Base-by-base conservation (phyloP, 164 flowering plant genomes). In the grape (Vitis vinifera) region DNA sequence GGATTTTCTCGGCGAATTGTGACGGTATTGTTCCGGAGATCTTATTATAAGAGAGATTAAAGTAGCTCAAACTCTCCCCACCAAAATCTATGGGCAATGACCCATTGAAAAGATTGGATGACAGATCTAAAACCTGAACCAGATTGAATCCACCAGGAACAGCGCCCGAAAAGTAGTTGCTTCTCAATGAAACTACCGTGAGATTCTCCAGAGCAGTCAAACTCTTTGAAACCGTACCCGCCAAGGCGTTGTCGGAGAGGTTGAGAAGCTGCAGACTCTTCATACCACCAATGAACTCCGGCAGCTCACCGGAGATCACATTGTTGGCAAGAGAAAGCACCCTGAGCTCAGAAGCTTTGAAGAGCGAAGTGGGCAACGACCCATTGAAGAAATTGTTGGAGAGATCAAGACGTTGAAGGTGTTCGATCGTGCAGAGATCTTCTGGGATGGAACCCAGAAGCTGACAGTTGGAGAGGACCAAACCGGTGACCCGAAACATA, bases 41-140 rank as follows among this genome's bases (percentile, higher is more conserved):
- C 58, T 79, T 85, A 62, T 92, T 92, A 71, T 77, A 78, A 1
- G 97, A 92, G 51, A 89, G 71, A 55, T 90, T 91, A 81, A 96
- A 73, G 87, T 82, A 86, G 5, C 67, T 66, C 59, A 93, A 67
- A 53, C 51, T 77, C 4, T 69, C 74, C 0, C 90, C 92, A 10
- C 84, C 83, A 57, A 93, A 86, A 62, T 77, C 83, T 4, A 60
- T 4, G 9, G 94, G 91, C 51, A 93, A 62, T 4, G 95, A 81
- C 9, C 91, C 92, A 52, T 87, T 87, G 3, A 93, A 65, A 50
- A 81, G 51, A 68, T 87, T 89, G 0, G 87, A 81, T 5, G 91
- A 89, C 52, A 89, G 76, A 71, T 89, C 93, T 11, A 89, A 62
- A 1, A 85, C 79, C 15, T 81, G 59, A 52, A 77, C 80, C 3